Base-by-base conservation (phyloP, 345 rosid genomes). In the Mangifera indica region DNA sequence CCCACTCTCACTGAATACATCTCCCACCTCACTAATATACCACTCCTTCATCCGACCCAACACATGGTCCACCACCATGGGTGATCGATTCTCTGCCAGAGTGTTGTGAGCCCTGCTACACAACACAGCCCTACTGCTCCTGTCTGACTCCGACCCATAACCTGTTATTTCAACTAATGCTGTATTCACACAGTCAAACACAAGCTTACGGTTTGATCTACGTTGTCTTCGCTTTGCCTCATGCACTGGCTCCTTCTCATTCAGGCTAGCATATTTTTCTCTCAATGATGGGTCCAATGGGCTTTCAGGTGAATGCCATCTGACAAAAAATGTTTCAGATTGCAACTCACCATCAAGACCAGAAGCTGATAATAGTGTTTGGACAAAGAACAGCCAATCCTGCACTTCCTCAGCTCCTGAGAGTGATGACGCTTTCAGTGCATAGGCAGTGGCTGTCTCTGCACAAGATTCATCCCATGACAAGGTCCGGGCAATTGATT, bases 211-310 rank as follows among this genome's bases (percentile, higher is more conserved):
- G 76, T 75, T 84, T 44, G 96, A 88, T 63, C 89, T 77, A 68
- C 85, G 69, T 73, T 87, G 91, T 81, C 93, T 83, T 73, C 84
- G 83, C 78, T 79, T 88, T 2, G 91, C 89, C 85, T 89, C 99
- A 0, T 86, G 87, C 75, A 88, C 53, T 45, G 80, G 80, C 54
- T 84, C 87, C 80, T 85, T 85, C 42, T 86, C 81, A 52, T 82
- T 75, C 55, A 63, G 55, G 64, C 79, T 78, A 40, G 82, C 77
- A 67, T 80, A 84, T 71, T 77, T 83, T 67, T 87, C 87, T 80
- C 88, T 86, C 80, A 93, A 37, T 64, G 82, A 80, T 29, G 96
- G 97, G 53, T 91, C 98, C 56, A 93, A 74, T 10, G 97, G 98
- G 67, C 89, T 87, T 60, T 86, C 89, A 11, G 87, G 86, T 26